These are phyloP conservation scores for Coemansia reversa DNA, from an alignment of 192 early-diverging fungal species.

Conservation along the genomic window DNA sequence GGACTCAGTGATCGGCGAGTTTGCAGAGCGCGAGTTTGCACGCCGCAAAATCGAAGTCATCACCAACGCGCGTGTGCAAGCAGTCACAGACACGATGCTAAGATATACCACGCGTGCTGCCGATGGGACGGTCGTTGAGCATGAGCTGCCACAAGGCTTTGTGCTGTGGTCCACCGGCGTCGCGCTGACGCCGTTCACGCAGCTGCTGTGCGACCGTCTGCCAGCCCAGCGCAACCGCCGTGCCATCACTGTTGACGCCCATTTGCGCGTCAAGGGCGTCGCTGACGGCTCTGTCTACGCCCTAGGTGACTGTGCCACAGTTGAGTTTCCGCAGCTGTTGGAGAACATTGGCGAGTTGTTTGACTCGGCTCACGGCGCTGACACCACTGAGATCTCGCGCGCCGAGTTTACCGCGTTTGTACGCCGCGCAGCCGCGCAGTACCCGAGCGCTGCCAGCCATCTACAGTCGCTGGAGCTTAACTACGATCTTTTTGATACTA, in stretches of 20 bases:
- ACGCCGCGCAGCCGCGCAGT: slow-evolving; percentile 15
- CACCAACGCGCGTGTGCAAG: slow-evolving; percentile 62
- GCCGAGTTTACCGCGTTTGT: slow-evolving; percentile 37
- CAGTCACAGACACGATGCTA: slow-evolving; percentile 61
- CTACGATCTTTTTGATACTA: slow-evolving; percentile 41
- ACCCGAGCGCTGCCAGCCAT: slow-evolving; percentile 37
- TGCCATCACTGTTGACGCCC: slow-evolving; percentile 68
- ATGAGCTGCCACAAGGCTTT: slow-evolving; percentile 63
- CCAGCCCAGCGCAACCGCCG: slow-evolving; percentile 41
- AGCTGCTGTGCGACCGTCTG: slow-evolving; percentile 52
- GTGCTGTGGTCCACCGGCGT: slow-evolving; percentile 79
- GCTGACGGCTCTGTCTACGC: slow-evolving; percentile 70
- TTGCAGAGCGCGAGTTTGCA: slow-evolving; percentile 69
- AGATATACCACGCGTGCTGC: slow-evolving; percentile 53
- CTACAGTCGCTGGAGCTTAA: slow-evolving; percentile 35
- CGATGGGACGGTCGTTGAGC: slow-evolving; percentile 24
- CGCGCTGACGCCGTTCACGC: slow-evolving; percentile 61
- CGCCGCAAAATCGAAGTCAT: slow-evolving; percentile 76
- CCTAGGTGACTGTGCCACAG: slow-evolving; percentile 86
- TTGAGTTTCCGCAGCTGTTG: slow-evolving; percentile 61
- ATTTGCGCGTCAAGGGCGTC: slow-evolving; percentile 68
- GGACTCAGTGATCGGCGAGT: slow-evolving; percentile 73
- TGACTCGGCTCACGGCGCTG: slow-evolving; percentile 29
- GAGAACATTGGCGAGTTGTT: slow-evolving; percentile 42
- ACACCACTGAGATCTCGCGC: slow-evolving; percentile 34